phyloP scores from a whole-genome alignment of 345 rosid species.

The Eucalyptus microcorys region DNA sequence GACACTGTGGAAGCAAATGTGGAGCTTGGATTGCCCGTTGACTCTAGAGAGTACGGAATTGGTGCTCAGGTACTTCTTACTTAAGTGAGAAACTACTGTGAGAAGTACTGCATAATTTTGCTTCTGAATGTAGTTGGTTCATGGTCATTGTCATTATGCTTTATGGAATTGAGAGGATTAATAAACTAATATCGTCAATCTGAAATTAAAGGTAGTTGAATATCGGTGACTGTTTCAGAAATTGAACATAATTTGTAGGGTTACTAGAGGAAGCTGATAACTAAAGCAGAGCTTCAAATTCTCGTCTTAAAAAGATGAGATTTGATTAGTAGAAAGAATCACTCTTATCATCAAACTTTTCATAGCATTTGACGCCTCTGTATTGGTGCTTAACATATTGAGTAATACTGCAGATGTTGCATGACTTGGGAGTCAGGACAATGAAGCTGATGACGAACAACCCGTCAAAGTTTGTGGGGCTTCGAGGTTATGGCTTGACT shows the following conservation, averaged over 20 bases:
- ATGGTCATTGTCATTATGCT: background rate
- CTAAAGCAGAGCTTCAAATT: background rate
- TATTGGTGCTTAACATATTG: background rate
- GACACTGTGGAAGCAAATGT: slow-evolving; percentile 89
- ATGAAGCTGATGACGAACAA: slow-evolving; percentile 93
- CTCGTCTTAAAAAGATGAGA: background rate
- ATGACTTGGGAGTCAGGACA: slow-evolving; percentile 70
- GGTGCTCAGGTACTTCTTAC: slow-evolving; percentile 69
- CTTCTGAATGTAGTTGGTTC: background rate
- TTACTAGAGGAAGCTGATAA: background rate
- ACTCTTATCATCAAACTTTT: background rate
- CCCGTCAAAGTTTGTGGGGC: slow-evolving; percentile 20
- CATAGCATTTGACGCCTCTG: background rate
- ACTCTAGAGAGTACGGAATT: slow-evolving; percentile 85
- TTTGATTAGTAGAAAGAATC: background rate
- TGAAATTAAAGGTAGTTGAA: background rate
- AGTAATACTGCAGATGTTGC: slow-evolving; percentile 33
- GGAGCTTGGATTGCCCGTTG: slow-evolving; percentile 80
- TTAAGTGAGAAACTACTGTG: background rate
- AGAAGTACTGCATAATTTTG: background rate
- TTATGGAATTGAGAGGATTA: background rate
- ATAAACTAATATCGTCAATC: background rate
- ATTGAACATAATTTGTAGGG: background rate
- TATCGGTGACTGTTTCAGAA: background rate
- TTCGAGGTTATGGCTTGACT: slow-evolving; percentile 68